Base-by-base conservation (phyloP, 2,329 filamentous ascomycete genomes). In the Ceratocystis diversiconidia region DNA sequence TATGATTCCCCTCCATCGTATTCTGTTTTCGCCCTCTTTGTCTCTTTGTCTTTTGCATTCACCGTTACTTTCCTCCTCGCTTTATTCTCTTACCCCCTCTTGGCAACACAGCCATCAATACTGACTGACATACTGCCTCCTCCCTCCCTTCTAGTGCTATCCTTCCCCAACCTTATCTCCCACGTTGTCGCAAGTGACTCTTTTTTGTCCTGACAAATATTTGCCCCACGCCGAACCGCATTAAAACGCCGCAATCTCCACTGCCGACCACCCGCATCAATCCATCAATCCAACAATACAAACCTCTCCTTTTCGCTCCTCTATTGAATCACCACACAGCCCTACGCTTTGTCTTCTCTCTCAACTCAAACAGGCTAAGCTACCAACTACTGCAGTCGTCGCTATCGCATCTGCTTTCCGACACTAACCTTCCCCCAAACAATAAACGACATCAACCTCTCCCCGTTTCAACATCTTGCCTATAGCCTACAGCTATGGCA, bases 191-290 rank as follows among this genome's bases (percentile, higher is more conserved):
- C 46, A 50, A 50, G 46, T 50, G 46, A 19, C 46, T 59, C 30
- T 59, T 19, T 63, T 43, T 64, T 46, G 48, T 17, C 44, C 62
- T 57, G 48, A 64, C 17, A 43, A 52, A 64, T 57, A 57, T 25
- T 36, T 59, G 62, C 48, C 46, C 41, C 41, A 25, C 32, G 25
- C 62, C 48, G 55, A 41, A 55, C 48, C 55, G 55, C 22, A 48
- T 48, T 62, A 43, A 43, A 62, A 43, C 60, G n/a, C 60, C 60
- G 60, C 60, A 62, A 41, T 41, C 36, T 43, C 32, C 60, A 28
- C 19, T 19, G 19, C 60, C 43, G 60, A 46, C 22, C 60, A 28
- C 60, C 32, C 8, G 36, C 12, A 41, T 41, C 36, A 28, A 43
- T 43, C 43, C 46, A 50, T 50, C 46, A 19, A 50, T 19, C 25